Conservation (phyloP, 257 asterid species). For the Petrea volubilis region DNA sequence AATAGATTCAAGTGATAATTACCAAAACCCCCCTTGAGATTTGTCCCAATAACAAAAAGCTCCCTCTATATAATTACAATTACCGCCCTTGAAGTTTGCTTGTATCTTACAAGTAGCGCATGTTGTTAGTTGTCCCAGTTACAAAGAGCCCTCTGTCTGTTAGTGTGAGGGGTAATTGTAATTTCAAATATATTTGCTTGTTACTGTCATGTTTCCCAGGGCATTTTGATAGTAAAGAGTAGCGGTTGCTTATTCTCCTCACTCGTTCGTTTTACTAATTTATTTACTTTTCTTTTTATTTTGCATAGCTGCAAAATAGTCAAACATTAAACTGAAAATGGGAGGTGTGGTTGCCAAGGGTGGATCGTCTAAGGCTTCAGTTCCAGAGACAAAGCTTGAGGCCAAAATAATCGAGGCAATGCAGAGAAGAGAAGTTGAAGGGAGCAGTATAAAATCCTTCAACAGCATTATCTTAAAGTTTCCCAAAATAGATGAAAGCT, state of each 20-base stretch:
- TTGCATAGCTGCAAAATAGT: neutral
- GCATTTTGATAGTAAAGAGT: no score
- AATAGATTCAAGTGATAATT: no score
- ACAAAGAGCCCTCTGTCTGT: no score
- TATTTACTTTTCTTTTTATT: neutral
- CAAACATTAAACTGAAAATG: slow-evolving; percentile 37
- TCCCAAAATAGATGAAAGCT: slow-evolving; percentile 63
- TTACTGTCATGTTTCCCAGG: no score
- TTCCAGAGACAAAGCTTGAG: slow-evolving; percentile 59
- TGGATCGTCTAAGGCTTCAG: slow-evolving; percentile 37
- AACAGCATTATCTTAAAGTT: slow-evolving; percentile 56
- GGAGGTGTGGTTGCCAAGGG: slow-evolving; percentile 50
- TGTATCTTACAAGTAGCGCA: no score
- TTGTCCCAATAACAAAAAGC: no score
- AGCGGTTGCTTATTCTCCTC: neutral
- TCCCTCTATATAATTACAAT: no score
- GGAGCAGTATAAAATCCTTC: slow-evolving; percentile 58
- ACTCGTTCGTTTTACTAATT: neutral
- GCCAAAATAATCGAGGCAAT: slow-evolving; percentile 52
- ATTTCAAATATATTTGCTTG: no score
- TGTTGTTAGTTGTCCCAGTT: no score
- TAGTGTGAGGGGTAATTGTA: no score
- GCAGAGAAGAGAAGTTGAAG: slow-evolving; percentile 54
- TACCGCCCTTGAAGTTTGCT: no score
- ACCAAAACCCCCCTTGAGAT: no score